These are phyloP conservation scores for Dictyophora rubrovolvata DNA, from an alignment of 768 basidiomycete genomes.

Conservation along the genomic window DNA sequence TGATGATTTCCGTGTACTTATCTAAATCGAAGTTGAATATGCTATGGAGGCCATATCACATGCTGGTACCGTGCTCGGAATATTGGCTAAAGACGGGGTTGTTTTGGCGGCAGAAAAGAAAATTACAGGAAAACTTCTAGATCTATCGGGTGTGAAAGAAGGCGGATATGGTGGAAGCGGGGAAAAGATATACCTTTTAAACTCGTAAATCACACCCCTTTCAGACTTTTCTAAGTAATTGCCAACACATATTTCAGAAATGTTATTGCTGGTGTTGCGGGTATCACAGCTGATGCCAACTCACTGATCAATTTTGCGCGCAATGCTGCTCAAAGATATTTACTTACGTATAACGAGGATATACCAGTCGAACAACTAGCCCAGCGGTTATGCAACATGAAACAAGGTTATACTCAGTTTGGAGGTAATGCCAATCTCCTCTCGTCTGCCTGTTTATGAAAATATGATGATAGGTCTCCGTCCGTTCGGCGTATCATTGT, in stretches of 20 bases:
- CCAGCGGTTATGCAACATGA: constrained; percentile 90
- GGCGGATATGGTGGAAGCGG: constrained; percentile 91
- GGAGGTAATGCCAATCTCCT: constrained; percentile 52
- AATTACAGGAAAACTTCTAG: constrained; percentile 94
- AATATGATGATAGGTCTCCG: constrained; percentile 57
- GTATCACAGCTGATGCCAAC: constrained; percentile 94
- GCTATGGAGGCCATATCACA: constrained; percentile 99
- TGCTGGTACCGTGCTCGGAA: constrained; percentile 87
- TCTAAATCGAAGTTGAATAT: constrained; percentile 72
- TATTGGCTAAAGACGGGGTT: constrained; percentile 83
- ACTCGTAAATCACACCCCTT: constrained; percentile 48
- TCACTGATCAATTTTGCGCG: constrained; percentile 93
- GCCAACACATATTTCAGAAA: constrained; percentile 44
- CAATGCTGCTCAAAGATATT: constrained; percentile 79
- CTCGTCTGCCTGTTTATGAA: neutral
- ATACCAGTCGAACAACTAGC: constrained; percentile 96
- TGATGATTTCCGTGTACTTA: constrained; percentile 6
- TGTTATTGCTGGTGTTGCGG: constrained; percentile 90
- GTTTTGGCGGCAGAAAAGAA: constrained; percentile 95
- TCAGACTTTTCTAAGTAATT: neutral
- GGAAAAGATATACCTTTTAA: constrained; percentile 96
- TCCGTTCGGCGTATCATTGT: constrained; percentile 93
- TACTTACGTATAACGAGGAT: constrained; percentile 89
- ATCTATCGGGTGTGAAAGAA: constrained; percentile 76
- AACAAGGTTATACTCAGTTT: constrained; percentile 96